Percentiles rank a stretch among this genome's conserved stretches.
These are phyloP conservation scores for Fusarium sp. DNA, from an alignment of 2,329 filamentous ascomycete species.

Conservation along the genomic window DNA sequence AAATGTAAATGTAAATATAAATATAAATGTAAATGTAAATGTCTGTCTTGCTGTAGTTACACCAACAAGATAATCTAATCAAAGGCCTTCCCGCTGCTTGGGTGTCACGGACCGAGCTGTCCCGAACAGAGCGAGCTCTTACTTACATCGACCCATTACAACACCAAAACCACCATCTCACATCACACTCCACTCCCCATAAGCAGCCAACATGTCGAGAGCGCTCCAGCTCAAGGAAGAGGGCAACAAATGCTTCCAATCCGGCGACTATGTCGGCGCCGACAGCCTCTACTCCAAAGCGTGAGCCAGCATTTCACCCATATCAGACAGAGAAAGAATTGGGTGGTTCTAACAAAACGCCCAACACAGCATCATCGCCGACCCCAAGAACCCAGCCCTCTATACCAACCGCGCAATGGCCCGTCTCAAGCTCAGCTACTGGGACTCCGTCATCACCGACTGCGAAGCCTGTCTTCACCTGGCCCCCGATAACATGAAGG, in stretches of 20 bases:
- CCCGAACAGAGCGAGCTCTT: no score
- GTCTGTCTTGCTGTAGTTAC: no score
- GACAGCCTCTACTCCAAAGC: constrained; percentile 79
- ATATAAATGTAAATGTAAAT: no score
- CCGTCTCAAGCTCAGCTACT: constrained; percentile 77
- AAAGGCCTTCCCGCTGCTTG: no score
- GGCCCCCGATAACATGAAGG: constrained; percentile 76
- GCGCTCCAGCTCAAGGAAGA: constrained; percentile 62
- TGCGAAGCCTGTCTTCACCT: constrained; percentile 80
- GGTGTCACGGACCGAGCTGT: no score
- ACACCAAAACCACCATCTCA: no score
- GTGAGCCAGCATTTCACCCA: constrained; percentile 56
- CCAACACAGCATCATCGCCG: constrained; percentile 73
- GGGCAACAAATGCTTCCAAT: constrained; percentile 73
- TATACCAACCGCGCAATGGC: constrained; percentile 93
- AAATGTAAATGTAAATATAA: no score
- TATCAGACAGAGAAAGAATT: constrained; percentile 1
- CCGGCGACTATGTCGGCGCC: constrained; percentile 72
- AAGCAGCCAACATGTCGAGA: constrained; percentile 46
- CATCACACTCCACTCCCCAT: no score
- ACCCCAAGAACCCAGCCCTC: constrained; percentile 79
- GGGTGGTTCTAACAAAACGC: constrained; percentile 21
- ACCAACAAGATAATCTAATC: no score
- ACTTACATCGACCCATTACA: no score
- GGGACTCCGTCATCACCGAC: constrained; percentile 80